Evolutionary conservation across 2,329 filamentous ascomycete species (phyloP).

Genomic region (Colletotrichum tropicicola): DNA sequence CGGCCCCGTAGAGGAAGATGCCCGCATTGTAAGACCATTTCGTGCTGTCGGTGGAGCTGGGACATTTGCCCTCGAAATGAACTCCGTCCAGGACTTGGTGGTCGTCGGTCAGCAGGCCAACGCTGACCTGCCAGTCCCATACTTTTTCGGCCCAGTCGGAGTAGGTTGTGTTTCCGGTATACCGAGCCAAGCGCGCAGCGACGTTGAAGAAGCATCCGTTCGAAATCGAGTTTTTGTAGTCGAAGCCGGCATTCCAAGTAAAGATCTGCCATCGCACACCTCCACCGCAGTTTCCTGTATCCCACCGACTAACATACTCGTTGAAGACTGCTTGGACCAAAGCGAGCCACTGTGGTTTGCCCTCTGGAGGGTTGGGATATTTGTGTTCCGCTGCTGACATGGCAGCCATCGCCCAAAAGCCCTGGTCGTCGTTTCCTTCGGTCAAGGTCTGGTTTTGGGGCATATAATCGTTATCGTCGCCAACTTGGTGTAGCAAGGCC

Average conservation of each 20-base stretch:
- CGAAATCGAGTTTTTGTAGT: conserved; percentile 75
- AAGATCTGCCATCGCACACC: conserved; percentile 90
- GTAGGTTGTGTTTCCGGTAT: conserved; percentile 83
- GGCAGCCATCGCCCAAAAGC: conserved; percentile 85
- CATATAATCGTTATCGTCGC: conserved; percentile 69
- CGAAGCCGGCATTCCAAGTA: conserved; percentile 76
- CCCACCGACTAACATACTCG: conserved; percentile 78
- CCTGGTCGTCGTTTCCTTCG: conserved; percentile 78
- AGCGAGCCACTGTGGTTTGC: conserved; percentile 77
- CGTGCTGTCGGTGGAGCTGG: conserved; percentile 63
- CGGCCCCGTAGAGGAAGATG: conserved; percentile 68
- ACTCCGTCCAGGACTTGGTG: conserved; percentile 63
- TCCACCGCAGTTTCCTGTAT: conserved; percentile 71
- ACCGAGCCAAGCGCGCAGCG: conserved; percentile 76
- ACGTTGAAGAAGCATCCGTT: conserved; percentile 78
- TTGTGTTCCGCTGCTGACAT: conserved; percentile 82
- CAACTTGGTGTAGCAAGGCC: conserved; percentile 68
- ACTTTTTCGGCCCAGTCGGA: conserved; percentile 76
- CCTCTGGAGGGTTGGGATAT: conserved; percentile 72
- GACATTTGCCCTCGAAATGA: conserved; percentile 60
- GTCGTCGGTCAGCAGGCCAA: conserved; percentile 64
- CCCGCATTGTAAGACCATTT: conserved; percentile 78
- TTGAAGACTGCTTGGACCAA: conserved; percentile 84
- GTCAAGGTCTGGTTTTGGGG: conserved; percentile 70
- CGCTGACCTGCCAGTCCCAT: conserved; percentile 70